phyloP scores from a whole-genome alignment of 345 rosid species.

The Firmiana major region DNA sequence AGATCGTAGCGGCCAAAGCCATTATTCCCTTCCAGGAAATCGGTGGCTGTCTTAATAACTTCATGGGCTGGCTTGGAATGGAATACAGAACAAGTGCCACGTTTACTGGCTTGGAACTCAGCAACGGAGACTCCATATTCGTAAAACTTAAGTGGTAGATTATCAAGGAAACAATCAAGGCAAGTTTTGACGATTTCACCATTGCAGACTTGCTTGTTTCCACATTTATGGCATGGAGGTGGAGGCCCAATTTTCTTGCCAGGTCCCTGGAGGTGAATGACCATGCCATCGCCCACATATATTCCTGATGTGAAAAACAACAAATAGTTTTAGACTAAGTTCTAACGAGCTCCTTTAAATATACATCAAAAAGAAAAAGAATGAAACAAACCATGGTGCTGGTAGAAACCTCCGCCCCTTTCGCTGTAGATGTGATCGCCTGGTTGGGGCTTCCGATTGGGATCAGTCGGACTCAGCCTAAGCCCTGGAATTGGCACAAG shows the following conservation, averaged over 20 bases:
- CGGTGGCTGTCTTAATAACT: constrained; percentile 73
- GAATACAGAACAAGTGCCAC: constrained; percentile 75
- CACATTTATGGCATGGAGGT: background rate
- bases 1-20: constrained; percentile 76
- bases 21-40: constrained; percentile 62
- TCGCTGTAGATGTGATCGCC: background rate
- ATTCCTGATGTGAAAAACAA: background rate
- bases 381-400: background rate
- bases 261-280: background rate
- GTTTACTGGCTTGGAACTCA: fast-evolving
- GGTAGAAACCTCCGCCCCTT: background rate
- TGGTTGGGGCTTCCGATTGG: background rate
- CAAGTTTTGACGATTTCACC: background rate
- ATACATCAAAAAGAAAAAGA: background rate
- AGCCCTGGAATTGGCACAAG: no score
- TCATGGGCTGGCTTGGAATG: constrained; percentile 46
- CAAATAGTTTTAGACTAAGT: no score
- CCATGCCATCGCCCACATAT: background rate
- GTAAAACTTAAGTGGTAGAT: background rate
- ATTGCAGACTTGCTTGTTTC: background rate
- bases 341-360: no score
- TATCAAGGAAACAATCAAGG: background rate
- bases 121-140: background rate
- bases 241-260: background rate
- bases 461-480: no score